A percentile compares a stretch with the other conserved stretches of the same genome.
These are phyloP conservation scores for Sanghuangporus sanghuang DNA, from an alignment of 1,284 basidiomycete species.

Conservation along the genomic window DNA sequence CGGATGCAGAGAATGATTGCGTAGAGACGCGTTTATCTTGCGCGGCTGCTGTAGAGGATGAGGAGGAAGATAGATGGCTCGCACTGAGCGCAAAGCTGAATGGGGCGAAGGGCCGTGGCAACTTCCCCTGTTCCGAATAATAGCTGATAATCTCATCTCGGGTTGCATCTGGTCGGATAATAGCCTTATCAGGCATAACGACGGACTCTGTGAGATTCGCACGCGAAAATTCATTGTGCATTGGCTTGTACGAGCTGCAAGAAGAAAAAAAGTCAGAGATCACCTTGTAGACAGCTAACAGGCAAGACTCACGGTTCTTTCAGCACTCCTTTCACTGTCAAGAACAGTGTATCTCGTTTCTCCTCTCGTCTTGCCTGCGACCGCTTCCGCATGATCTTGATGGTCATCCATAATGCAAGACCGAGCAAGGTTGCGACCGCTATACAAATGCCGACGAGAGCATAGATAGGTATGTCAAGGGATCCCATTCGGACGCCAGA, in stretches of 20 bases:
- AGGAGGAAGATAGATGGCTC: slow-evolving; percentile 19
- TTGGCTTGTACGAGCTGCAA: slow-evolving; percentile 9
- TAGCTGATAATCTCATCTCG: slow-evolving; percentile 41
- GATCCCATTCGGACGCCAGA: neutral
- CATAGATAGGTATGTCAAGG: slow-evolving; percentile 19
- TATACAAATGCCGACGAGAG: slow-evolving; percentile 44
- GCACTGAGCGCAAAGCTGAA: slow-evolving; percentile 36
- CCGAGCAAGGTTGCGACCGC: slow-evolving; percentile 35
- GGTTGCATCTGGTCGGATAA: slow-evolving; percentile 32
- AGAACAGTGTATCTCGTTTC: slow-evolving; percentile 37
- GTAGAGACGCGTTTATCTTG: slow-evolving; percentile 19
- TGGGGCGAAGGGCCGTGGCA: slow-evolving; percentile 44
- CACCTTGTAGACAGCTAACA: neutral
- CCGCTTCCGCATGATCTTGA: slow-evolving; percentile 37
- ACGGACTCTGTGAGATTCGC: slow-evolving; percentile 38
- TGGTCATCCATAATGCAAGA: slow-evolving; percentile 36
- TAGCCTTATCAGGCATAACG: slow-evolving; percentile 46
- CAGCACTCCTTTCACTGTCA: slow-evolving; percentile 42
- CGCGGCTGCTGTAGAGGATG: slow-evolving; percentile 16
- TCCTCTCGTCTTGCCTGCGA: slow-evolving; percentile 32
- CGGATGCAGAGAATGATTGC: slow-evolving; percentile 19
- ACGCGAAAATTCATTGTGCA: slow-evolving; percentile 36
- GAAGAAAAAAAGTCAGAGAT: neutral
- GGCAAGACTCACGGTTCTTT: slow-evolving; percentile 25
- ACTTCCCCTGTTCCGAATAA: slow-evolving; percentile 40